Evolutionary conservation across 495 filamentous ascomycete species (phyloP), one percentile per base, ranked within the genome.

Genomic region (Hypoxylon rickii): DNA sequence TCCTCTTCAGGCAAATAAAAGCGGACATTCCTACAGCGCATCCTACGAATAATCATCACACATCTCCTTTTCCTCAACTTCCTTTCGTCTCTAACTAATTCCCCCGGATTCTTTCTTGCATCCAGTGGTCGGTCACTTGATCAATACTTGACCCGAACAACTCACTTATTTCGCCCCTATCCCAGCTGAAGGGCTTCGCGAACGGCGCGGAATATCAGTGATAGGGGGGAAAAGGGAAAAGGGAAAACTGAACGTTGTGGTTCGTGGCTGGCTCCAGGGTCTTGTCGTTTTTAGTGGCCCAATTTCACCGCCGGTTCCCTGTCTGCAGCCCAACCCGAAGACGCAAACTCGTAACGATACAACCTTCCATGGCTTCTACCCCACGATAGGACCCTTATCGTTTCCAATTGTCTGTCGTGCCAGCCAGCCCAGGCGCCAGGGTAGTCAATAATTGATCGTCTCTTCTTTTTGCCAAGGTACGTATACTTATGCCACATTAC

Each of bases 291-390:
- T 51, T 57, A 63, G 59, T 63, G 59, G 59, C 59, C 59, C 59
- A 63, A 58, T 63, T 63, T 58, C 52, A 58, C 59, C 59, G 53
- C 59, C 43, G 42, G 48, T 58, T 63, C 48, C 53, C 49, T 63
- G 59, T 40, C 59, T 63, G 59, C 59, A 63, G 59, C 59, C 59
- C 59, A 63, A 63, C 59, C 58, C 52, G 59, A 63, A 48, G 44
- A 46, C 43, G 39, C 54, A 50, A 48, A 60, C 44, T 34, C 37
- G 26, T 48, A 26, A 24, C 16, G 38, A 53, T 53, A 59, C 47
- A 29, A 44, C 38, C 41, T 57, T 63, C 53, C 42, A 63, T 63
- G 59, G 53, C 59, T 58, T 63, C 59, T 63, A 63, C 59, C 59
- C 59, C 59, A 55, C 59, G 59, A 40, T 58, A 63, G 52, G 53